These are phyloP conservation scores for Pterocarpus macrocarpus DNA, from an alignment of 306 rosid genomes.

Conservation along the genomic window DNA sequence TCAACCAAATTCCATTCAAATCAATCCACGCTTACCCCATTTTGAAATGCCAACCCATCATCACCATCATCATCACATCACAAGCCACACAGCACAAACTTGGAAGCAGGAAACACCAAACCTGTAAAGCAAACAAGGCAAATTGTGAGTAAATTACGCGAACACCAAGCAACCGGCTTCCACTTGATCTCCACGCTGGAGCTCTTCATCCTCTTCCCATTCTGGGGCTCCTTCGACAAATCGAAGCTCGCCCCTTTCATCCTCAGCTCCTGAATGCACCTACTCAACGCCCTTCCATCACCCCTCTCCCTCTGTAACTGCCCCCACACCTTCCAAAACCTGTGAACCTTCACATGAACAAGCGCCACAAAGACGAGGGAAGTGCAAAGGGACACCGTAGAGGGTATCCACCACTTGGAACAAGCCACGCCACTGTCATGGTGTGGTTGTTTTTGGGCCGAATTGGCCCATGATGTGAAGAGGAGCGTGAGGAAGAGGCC, in stretches of 20 bases:
- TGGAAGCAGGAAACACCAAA: slow-evolving; percentile 67
- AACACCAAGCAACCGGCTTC: slow-evolving; percentile 71
- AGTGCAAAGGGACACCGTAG: slow-evolving; percentile 59
- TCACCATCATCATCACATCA: slow-evolving; percentile 34
- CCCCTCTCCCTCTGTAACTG: slow-evolving; percentile 67
- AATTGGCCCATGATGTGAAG: slow-evolving; percentile 65
- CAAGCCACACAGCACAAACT: slow-evolving; percentile 70
- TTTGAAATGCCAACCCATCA: neutral
- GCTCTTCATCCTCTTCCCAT: slow-evolving; percentile 85
- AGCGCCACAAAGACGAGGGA: slow-evolving; percentile 64
- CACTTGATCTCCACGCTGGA: slow-evolving; percentile 92
- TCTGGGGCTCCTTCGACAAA: slow-evolving; percentile 69
- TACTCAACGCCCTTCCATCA: slow-evolving; percentile 58
- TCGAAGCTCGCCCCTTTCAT: slow-evolving; percentile 94
- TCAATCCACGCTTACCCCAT: neutral
- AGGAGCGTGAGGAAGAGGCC: slow-evolving; percentile 69
- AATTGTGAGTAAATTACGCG: slow-evolving; percentile 55
- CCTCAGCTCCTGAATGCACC: slow-evolving; percentile 85
- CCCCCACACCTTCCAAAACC: slow-evolving; percentile 77
- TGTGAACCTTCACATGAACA: slow-evolving; percentile 64
- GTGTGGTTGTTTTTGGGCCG: neutral
- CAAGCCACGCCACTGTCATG: slow-evolving; percentile 32
- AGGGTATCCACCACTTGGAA: slow-evolving; percentile 83
- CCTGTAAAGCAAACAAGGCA: slow-evolving; percentile 77
- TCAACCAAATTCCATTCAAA: neutral